phyloP scores from a whole-genome alignment of 306 rosid species.

The Quercus engelmannii region DNA sequence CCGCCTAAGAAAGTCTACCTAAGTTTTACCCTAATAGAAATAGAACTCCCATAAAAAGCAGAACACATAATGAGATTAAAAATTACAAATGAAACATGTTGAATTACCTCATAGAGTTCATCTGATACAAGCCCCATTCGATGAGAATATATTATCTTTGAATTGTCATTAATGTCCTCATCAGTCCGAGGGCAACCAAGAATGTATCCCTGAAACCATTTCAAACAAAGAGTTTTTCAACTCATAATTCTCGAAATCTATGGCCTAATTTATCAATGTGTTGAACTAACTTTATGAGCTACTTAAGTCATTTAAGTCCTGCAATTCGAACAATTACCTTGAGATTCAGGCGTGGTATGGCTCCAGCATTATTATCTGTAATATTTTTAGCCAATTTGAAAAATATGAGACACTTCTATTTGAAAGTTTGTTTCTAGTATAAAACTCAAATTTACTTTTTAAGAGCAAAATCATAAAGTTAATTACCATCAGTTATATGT shows the following conservation, averaged over 20 bases:
- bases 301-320: neutral
- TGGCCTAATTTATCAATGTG: neutral
- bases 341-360: conserved; percentile 6
- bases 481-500: conserved; percentile 15
- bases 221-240: neutral
- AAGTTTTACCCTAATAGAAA: neutral
- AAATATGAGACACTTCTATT: neutral
- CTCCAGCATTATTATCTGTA: conserved; percentile 14
- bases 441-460: neutral
- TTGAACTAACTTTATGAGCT: neutral
- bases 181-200: conserved; percentile 17
- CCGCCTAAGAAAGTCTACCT: no score
- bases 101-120: conserved; percentile 14
- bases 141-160: conserved; percentile 3
- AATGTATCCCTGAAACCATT: conserved; percentile 12
- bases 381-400: neutral
- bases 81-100: no score
- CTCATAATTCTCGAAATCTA: neutral
- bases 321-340: conserved; percentile 1
- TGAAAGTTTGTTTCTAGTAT: neutral
- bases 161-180: neutral
- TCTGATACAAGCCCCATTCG: conserved; percentile 23
- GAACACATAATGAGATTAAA: neutral
- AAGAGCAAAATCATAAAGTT: neutral
- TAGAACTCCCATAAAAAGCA: neutral